Percentiles rank a stretch among this genome's conserved stretches.
Evolutionary conservation across 2,329 filamentous ascomycete genomes (phyloP).

Genomic region (Calonectria ilicicola): DNA sequence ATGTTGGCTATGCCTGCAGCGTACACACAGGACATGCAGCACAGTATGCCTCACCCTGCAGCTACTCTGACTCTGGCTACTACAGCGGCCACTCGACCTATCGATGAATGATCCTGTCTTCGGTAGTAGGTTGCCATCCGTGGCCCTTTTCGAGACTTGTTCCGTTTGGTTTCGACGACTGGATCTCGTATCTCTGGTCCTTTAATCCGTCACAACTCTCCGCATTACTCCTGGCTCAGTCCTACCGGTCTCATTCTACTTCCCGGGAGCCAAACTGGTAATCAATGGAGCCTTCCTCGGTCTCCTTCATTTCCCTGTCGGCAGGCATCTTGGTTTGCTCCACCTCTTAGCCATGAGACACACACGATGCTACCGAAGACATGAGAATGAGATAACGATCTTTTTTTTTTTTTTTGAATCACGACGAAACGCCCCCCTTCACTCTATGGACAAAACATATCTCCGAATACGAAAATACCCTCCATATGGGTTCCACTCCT

Average conservation of each 20-base stretch:
- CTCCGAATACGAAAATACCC: conserved; percentile 11
- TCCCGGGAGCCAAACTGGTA: conserved; percentile 42
- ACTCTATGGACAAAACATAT: conserved; percentile 6
- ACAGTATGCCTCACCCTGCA: conserved; percentile 53
- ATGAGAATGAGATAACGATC: conserved; percentile 41
- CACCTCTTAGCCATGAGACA: conserved; percentile 30
- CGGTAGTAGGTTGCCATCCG: conserved; percentile 57
- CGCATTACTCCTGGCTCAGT: conserved; percentile 60
- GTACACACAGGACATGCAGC: conserved; percentile 49
- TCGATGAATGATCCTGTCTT: conserved; percentile 67
- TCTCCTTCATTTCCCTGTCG: conserved; percentile 18
- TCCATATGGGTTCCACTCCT: conserved; percentile 5
- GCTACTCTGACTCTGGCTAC: conserved; percentile 68
- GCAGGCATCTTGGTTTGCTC: conserved; percentile 16
- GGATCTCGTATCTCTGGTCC: conserved; percentile 63
- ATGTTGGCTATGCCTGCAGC: conserved; percentile 84
- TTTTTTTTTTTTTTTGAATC: conserved; percentile 38
- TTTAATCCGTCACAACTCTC: conserved; percentile 61
- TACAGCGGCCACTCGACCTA: conserved; percentile 62
- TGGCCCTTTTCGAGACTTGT: conserved; percentile 55
- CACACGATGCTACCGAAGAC: conserved; percentile 48
- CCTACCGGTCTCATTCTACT: conserved; percentile 53
- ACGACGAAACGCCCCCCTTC: conserved; percentile 33
- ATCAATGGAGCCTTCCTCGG: conserved; percentile 18
- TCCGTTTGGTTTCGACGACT: conserved; percentile 58